A percentile compares a stretch with the other conserved stretches of the same genome.
These are phyloP conservation scores for Xylariaceae sp. DNA, from an alignment of 2,329 filamentous ascomycete species.

Conservation along the genomic window DNA sequence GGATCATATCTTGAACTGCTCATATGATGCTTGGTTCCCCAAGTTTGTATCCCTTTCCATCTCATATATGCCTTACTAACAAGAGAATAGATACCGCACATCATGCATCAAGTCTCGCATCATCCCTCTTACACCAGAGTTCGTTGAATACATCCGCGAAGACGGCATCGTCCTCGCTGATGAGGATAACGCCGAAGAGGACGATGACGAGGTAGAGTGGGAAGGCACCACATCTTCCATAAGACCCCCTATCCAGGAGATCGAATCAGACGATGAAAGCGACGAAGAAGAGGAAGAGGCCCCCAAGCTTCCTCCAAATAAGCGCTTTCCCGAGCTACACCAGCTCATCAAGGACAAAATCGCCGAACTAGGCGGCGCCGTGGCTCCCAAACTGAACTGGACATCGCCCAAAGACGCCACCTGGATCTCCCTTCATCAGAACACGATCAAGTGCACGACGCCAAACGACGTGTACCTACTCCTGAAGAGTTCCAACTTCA, in stretches of 20 bases:
- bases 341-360: slow-evolving; percentile 71
- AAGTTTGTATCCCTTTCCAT: slow-evolving; percentile 45
- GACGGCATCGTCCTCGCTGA: slow-evolving; percentile 87
- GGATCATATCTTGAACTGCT: slow-evolving; percentile 88
- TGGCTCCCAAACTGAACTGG: slow-evolving; percentile 95
- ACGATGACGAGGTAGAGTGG: slow-evolving; percentile 55
- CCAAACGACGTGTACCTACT: slow-evolving; percentile 91
- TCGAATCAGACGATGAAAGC: slow-evolving; percentile 44
- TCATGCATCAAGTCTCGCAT: slow-evolving; percentile 82
- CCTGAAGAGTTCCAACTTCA: slow-evolving; percentile 88
- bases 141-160: slow-evolving; percentile 81
- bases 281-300: slow-evolving; percentile 49
- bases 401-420: slow-evolving; percentile 93
- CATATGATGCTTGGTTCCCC: slow-evolving; percentile 87
- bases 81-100: slow-evolving; percentile 58
- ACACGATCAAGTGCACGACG: slow-evolving; percentile 84
- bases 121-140: slow-evolving; percentile 68
- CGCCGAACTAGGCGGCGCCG: slow-evolving; percentile 72
- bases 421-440: slow-evolving; percentile 78
- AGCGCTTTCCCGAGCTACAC: slow-evolving; percentile 67
- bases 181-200: slow-evolving; percentile 56
- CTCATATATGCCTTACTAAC: slow-evolving; percentile 8
- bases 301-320: slow-evolving; percentile 44
- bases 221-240: slow-evolving; percentile 40
- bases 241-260: slow-evolving; percentile 36